Evolutionary conservation across 306 rosid species (phyloP).

Genomic region (Ceratonia siliqua): DNA sequence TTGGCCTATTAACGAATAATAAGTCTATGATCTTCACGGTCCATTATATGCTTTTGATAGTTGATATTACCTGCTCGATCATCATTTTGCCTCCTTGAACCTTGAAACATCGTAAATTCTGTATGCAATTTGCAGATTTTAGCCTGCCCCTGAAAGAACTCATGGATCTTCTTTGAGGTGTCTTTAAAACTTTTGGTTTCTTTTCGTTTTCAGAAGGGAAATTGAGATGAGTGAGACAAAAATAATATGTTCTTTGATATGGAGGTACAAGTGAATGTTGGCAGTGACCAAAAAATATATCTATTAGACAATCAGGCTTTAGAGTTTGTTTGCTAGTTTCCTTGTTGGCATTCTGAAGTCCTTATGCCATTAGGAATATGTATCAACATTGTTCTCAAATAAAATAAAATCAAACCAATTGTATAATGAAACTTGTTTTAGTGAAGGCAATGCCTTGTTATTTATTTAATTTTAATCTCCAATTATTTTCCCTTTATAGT

Average conservation of each 20-base stretch:
- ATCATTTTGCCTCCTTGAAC: slow-evolving; percentile 8
- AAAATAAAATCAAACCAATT: not conserved
- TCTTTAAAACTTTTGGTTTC: slow-evolving; percentile 14
- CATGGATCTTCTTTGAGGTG: slow-evolving; percentile 23
- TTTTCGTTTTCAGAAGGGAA: not conserved
- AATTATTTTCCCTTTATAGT: not conserved
- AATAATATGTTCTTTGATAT: not conserved
- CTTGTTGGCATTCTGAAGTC: not conserved
- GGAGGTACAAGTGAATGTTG: slow-evolving; percentile 2
- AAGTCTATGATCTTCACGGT: slow-evolving; percentile 9
- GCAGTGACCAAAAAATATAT: not conserved
- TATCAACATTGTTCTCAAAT: not conserved
- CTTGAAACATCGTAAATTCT: slow-evolving; percentile 13
- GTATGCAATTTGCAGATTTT: slow-evolving; percentile 2
- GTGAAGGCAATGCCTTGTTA: not conserved
- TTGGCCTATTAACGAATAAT: slow-evolving; percentile 2
- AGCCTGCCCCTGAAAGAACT: slow-evolving; percentile 4
- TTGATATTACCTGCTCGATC: slow-evolving; percentile 20
- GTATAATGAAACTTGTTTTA: not conserved
- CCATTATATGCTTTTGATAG: not conserved
- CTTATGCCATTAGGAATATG: not conserved
- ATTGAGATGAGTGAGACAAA: not conserved
- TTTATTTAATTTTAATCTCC: not conserved
- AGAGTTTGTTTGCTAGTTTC: not conserved
- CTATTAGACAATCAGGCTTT: not conserved